Conservation (phyloP, 257 asterid species). For the Przewalskia tangutica region DNA sequence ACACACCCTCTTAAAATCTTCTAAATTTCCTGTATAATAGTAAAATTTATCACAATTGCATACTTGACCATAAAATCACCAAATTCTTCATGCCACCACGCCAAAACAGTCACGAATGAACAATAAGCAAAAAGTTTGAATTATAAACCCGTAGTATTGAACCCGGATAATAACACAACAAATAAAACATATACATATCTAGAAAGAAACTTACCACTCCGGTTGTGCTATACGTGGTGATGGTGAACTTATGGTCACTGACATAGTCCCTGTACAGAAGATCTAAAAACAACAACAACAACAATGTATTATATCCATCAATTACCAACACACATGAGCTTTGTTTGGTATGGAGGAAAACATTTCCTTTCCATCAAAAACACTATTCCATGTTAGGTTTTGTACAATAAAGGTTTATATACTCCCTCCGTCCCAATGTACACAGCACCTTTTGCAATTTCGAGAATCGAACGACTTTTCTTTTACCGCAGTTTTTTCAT, state of each 20-base stretch:
- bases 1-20: no score
- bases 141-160: neutral
- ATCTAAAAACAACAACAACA: constrained; percentile 5
- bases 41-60: neutral
- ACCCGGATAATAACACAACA: neutral
- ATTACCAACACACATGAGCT: neutral
- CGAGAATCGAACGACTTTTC: neutral
- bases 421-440: neutral
- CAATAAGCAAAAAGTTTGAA: neutral
- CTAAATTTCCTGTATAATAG: neutral
- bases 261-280: constrained; percentile 17
- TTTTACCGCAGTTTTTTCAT: no score
- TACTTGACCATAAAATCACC: neutral
- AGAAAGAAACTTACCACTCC: constrained; percentile 11
- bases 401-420: neutral
- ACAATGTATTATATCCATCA: neutral
- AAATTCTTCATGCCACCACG: neutral
- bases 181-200: neutral
- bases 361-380: neutral
- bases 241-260: constrained; percentile 13
- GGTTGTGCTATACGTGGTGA: constrained; percentile 12
- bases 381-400: neutral
- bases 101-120: neutral
- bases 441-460: neutral
- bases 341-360: neutral